These are phyloP conservation scores for Eleusine indica DNA, from an alignment of 176 grass and related monocot species.

Conservation along the genomic window DNA sequence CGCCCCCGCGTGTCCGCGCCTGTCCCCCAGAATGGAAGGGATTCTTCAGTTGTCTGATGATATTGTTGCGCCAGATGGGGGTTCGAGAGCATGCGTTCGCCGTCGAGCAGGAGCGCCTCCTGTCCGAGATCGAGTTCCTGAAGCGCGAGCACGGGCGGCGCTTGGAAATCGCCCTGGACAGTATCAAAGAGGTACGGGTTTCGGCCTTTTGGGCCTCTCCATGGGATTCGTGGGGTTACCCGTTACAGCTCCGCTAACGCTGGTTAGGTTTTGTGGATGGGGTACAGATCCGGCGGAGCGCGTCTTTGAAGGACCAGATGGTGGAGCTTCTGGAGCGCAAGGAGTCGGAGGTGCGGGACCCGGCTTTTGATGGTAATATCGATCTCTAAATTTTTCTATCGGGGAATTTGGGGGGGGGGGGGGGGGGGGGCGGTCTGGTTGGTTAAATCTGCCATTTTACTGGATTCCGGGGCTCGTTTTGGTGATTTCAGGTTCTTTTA, in stretches of 20 bases:
- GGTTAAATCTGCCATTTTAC: not conserved
- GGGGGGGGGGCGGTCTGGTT: not conserved
- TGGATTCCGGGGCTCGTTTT: no score
- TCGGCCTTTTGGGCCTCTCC: not conserved
- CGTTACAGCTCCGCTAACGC: not conserved
- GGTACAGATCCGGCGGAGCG: slow-evolving; percentile 27
- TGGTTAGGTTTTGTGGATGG: slow-evolving; percentile 10
- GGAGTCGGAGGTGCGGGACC: slow-evolving; percentile 18
- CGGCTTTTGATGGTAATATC: slow-evolving; percentile 17
- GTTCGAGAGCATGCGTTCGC: slow-evolving; percentile 35
- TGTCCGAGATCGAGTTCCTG: slow-evolving; percentile 41
- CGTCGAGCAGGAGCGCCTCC: slow-evolving; percentile 35
- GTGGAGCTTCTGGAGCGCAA: slow-evolving; percentile 34
- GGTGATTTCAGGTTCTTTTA: not conserved
- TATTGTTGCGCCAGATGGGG: slow-evolving; percentile 47
- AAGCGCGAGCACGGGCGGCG: slow-evolving; percentile 20
- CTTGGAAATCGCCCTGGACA: slow-evolving; percentile 6
- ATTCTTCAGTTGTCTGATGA: slow-evolving; percentile 33
- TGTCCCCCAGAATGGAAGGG: slow-evolving; percentile 37
- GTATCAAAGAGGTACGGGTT: slow-evolving; percentile 26
- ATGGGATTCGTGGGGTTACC: not conserved
- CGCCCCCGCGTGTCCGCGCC: not conserved
- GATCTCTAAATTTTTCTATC: not conserved
- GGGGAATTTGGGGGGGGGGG: not conserved
- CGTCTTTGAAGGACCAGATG: slow-evolving; percentile 19